Conservation (phyloP, 345 rosid species). For the Viola odorata region DNA sequence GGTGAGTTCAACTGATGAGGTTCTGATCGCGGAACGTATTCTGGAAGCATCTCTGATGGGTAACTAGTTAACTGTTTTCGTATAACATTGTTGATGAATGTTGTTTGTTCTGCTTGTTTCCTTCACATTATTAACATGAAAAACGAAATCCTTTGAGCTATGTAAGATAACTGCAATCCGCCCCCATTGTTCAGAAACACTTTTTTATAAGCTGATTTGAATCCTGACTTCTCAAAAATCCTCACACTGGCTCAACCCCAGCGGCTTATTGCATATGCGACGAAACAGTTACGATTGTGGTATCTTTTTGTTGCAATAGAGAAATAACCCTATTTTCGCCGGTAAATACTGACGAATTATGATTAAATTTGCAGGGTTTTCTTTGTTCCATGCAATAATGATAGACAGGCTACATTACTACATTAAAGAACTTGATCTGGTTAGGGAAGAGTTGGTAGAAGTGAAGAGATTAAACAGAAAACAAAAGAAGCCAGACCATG, state of each 20-base stretch:
- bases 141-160: background rate
- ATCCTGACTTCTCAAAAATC: too few relatives aligned
- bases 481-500: background rate
- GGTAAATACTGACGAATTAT: too few relatives aligned
- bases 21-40: slow-evolving; percentile 34
- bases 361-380: slow-evolving; percentile 13
- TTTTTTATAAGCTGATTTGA: too few relatives aligned
- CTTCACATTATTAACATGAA: background rate
- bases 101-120: background rate
- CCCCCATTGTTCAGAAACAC: too few relatives aligned
- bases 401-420: slow-evolving; percentile 30
- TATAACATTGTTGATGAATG: too few relatives aligned
- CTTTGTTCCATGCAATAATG: slow-evolving; percentile 32
- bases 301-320: too few relatives aligned
- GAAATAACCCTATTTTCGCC: too few relatives aligned
- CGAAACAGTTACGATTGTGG: too few relatives aligned
- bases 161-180: too few relatives aligned
- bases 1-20: slow-evolving; percentile 41
- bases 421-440: slow-evolving; percentile 19
- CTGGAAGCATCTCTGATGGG: slow-evolving; percentile 47
- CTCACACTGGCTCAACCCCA: too few relatives aligned
- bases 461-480: slow-evolving; percentile 4
- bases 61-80: background rate
- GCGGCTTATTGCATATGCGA: too few relatives aligned
- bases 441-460: slow-evolving; percentile 14